Percentiles rank a stretch among this genome's conserved stretches.
These are phyloP conservation scores for Arthrobotrys entomopaga DNA, from an alignment of 2,329 filamentous ascomycete genomes.

Conservation along the genomic window DNA sequence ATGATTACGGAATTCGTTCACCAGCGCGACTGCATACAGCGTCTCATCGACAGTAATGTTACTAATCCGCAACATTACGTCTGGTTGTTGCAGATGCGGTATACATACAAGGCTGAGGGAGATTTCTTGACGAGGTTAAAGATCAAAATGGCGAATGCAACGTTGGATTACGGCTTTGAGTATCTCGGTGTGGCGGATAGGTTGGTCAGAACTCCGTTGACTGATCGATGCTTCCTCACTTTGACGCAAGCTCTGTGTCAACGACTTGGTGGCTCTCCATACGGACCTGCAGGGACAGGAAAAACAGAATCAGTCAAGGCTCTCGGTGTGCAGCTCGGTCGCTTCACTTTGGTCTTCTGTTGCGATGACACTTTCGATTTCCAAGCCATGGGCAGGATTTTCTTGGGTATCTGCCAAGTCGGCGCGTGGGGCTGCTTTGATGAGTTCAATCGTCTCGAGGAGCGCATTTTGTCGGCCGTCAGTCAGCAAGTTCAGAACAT, in stretches of 20 bases:
- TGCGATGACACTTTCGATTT: conserved; percentile 99
- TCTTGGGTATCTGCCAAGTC: conserved; percentile 98
- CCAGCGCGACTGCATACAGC: conserved; percentile 91
- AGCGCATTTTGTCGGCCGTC: conserved; percentile 95
- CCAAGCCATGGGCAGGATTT: conserved; percentile 99
- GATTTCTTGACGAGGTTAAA: conserved; percentile 83
- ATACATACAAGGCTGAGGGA: conserved; percentile 84
- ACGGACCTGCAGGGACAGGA: conserved; percentile 95
- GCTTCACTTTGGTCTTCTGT: conserved; percentile 98
- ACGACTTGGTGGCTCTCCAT: conserved; percentile 93
- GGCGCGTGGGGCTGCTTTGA: conserved; percentile 99
- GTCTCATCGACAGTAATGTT: conserved; percentile 80
- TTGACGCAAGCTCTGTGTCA: conserved; percentile 96
- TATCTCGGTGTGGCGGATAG: conserved; percentile 96
- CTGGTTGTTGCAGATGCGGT: conserved; percentile 97
- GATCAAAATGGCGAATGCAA: conserved; percentile 96
- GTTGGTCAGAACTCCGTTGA: conserved; percentile 94
- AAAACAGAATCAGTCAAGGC: conserved; percentile 99
- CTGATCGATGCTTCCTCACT: conserved; percentile 97
- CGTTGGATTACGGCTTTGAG: conserved; percentile 95
- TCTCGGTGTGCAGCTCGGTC: conserved; percentile 91
- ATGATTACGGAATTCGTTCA: conserved; percentile 99
- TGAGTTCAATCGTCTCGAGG: conserved; percentile 98
- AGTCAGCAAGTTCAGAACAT: conserved; percentile 99
- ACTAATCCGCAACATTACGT: conserved; percentile 81